A percentile compares a stretch with the other conserved stretches of the same genome.
Conservation (phyloP, 2,329 filamentous ascomycete species). For the Ilyonectria sp. region DNA sequence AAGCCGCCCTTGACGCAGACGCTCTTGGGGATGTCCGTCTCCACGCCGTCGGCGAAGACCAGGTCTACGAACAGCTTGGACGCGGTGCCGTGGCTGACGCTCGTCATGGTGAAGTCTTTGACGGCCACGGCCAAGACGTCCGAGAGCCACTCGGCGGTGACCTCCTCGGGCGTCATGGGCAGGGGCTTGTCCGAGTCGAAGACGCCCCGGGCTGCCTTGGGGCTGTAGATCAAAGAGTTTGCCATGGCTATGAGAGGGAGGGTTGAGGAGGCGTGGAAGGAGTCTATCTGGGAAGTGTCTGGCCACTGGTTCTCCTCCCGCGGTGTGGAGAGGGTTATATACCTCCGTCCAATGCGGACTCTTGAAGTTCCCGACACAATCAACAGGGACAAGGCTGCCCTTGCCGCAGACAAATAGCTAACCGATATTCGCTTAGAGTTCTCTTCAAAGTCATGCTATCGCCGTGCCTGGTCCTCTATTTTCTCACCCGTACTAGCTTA, state of each 20-base stretch:
- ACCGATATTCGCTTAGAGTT: background rate
- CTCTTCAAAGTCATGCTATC: background rate
- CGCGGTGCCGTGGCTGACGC: conserved; percentile 17
- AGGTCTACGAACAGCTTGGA: conserved; percentile 28
- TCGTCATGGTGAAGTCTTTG: conserved; percentile 6
- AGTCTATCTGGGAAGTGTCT: background rate
- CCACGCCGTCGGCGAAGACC: conserved; percentile 17
- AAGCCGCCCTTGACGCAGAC: conserved; percentile 31
- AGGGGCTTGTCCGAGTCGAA: conserved; percentile 27
- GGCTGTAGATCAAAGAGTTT: conserved; percentile 15
- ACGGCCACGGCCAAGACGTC: conserved; percentile 18
- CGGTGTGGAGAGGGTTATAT: conserved; percentile 11
- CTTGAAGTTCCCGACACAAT: background rate
- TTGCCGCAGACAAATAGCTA: background rate
- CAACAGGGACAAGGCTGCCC: background rate
- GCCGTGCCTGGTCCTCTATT: background rate
- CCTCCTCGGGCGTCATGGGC: conserved; percentile 22
- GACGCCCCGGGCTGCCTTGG: conserved; percentile 1
- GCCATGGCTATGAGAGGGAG: background rate
- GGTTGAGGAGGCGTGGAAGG: background rate
- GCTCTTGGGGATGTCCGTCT: conserved; percentile 22
- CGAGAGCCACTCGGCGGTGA: conserved; percentile 24
- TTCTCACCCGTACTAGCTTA: background rate
- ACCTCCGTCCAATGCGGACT: conserved; percentile 3
- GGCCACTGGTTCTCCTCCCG: background rate